Base-by-base conservation (phyloP, 108 stramenopile genomes). In the Chaetoceros muelleri region DNA sequence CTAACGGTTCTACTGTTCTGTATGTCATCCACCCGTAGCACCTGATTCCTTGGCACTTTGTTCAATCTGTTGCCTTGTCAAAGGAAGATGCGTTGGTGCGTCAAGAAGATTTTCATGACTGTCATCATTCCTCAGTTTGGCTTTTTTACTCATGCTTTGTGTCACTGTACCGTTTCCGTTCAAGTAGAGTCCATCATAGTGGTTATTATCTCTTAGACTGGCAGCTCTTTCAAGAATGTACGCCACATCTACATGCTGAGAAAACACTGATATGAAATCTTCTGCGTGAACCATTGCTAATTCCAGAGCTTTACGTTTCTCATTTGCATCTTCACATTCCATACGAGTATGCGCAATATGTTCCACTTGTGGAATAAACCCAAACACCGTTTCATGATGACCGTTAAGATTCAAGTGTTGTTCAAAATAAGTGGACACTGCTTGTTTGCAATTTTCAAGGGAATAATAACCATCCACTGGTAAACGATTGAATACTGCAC, bases 401-500 rank as follows among this genome's bases (percentile, higher is more conserved):
- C 62, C 67, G 0, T 52, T 30, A 28, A 73, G 72, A 49, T 70
- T 68, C n/a, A n/a, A n/a, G n/a, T n/a, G n/a, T 60, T 82, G 74
- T 19, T 59, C 30, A 65, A 95, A 95, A 55, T 95, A 95, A 29
- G 64, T 30, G 2, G 67, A 61, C 25, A 95, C 76, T 44, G 82
- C 69, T 34, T 60, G 55, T 54, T 72, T 72, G 62, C 87, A 90
- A 46, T 85, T 85, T 16, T 84, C 83, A 40, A 91, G 64, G 0
- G 87, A 85, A 64, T 95, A 95, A 57, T 71, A 95, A 20, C 87
- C 89, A 21, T 87, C 86, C 40, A 67, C 48, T 29, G 70, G 61
- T 20, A 95, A 44, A 55, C 86, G 84, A 64, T 93, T 95, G 76
- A 95, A 95, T 53, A 95, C 67, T 10, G 79, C 85, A 27, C 94